phyloP scores from a whole-genome alignment of 495 filamentous ascomycete species.

The Poronia punctata region DNA sequence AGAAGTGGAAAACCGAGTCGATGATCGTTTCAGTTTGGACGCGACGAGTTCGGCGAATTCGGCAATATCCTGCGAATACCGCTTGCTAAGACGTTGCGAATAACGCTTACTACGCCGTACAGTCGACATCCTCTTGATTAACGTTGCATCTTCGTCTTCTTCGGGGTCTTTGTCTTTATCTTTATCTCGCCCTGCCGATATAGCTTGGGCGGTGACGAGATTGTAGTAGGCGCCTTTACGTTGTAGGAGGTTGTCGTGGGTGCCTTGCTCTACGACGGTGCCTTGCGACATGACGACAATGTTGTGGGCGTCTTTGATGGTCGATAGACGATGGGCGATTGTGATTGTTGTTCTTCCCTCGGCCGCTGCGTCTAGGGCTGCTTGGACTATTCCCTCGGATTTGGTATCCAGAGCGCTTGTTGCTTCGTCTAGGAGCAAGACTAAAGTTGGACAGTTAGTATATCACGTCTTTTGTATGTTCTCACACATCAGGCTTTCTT shows the following conservation, averaged over 20 bases:
- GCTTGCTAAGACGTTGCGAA: slow-evolving; percentile 13
- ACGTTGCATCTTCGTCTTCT: slow-evolving; percentile 37
- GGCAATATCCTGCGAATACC: slow-evolving; percentile 23
- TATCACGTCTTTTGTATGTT: background rate
- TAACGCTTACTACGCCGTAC: slow-evolving; percentile 4
- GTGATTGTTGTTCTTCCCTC: slow-evolving; percentile 92
- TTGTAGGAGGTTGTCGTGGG: slow-evolving; percentile 63
- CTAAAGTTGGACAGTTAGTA: slow-evolving; percentile 21
- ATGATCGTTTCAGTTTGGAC: slow-evolving; percentile 51
- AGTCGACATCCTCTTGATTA: slow-evolving; percentile 42
- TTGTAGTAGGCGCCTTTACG: slow-evolving; percentile 59
- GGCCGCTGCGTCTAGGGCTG: slow-evolving; percentile 79
- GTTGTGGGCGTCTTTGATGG: slow-evolving; percentile 88
- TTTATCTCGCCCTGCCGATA: slow-evolving; percentile 57
- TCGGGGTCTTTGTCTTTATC: slow-evolving; percentile 39
- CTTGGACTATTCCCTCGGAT: slow-evolving; percentile 90
- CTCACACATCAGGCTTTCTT: slow-evolving; percentile 10
- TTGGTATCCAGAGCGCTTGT: slow-evolving; percentile 94
- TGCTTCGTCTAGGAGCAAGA: slow-evolving; percentile 89
- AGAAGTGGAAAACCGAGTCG: slow-evolving; percentile 62
- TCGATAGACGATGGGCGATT: slow-evolving; percentile 90
- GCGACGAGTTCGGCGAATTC: slow-evolving; percentile 56
- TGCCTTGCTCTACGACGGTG: slow-evolving; percentile 82
- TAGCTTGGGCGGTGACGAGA: slow-evolving; percentile 73
- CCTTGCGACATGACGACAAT: slow-evolving; percentile 90